phyloP scores from a whole-genome alignment of 75 land plant species.

The Isoetes taiwanensis region DNA sequence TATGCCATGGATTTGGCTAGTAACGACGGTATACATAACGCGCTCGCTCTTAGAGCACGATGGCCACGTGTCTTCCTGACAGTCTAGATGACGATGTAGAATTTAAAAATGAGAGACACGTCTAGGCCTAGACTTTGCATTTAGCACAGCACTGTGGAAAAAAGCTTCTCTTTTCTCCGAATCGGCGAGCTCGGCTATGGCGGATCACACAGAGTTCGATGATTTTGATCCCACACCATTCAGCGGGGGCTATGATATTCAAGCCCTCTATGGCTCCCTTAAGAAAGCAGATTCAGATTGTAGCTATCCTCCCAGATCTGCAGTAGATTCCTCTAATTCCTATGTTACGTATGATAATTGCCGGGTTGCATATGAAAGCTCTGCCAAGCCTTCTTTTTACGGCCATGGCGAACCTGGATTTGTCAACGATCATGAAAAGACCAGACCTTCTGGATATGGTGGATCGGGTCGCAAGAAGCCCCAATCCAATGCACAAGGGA shows the following conservation, averaged over 20 bases:
- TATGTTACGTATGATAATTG: conserved; percentile 21
- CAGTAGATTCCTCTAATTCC: conserved; percentile 22
- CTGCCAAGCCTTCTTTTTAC: conserved; percentile 29
- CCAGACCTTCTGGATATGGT: too few relatives aligned
- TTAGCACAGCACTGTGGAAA: too few relatives aligned
- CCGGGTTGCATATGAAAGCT: conserved; percentile 28
- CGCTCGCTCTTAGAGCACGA: too few relatives aligned
- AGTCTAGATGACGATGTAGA: too few relatives aligned
- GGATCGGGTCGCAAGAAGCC: conserved; percentile 5
- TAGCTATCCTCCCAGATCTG: conserved; percentile 37
- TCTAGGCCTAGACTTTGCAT: too few relatives aligned
- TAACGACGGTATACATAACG: too few relatives aligned
- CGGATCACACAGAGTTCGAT: conserved; percentile 50
- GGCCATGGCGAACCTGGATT: conserved; percentile 12
- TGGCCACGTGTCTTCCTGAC: too few relatives aligned
- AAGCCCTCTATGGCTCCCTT: conserved; percentile 38
- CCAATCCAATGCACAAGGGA: neutral
- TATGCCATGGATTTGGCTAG: too few relatives aligned
- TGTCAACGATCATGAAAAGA: conserved; percentile 20
- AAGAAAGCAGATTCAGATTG: too few relatives aligned
- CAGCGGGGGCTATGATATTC: conserved; percentile 43
- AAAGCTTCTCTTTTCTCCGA: too few relatives aligned
- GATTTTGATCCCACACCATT: conserved; percentile 53
- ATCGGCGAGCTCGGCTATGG: too few relatives aligned
- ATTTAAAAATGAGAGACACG: too few relatives aligned